Conservation (phyloP, 495 filamentous ascomycete species). For the Penicillium macrosclerotiorum region DNA sequence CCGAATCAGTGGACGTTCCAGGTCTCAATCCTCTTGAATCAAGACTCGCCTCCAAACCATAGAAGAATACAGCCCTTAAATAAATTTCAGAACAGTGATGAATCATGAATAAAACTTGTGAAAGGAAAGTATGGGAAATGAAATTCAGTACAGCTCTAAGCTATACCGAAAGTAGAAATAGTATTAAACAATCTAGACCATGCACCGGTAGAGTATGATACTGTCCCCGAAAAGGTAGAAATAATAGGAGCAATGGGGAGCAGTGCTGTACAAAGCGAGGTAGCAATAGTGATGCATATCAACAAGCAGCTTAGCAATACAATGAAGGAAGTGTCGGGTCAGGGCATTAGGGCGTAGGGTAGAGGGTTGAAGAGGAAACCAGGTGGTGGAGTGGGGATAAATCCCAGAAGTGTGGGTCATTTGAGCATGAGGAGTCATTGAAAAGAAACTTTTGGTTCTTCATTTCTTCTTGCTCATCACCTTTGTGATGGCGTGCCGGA, state of each 20-base stretch:
- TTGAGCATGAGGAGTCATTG: slow-evolving; percentile 25
- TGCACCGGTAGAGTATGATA: slow-evolving; percentile 19
- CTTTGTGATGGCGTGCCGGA: slow-evolving; percentile 93
- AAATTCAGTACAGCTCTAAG: slow-evolving; percentile 6
- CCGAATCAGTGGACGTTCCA: too few species aligned
- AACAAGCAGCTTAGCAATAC: slow-evolving; percentile 27
- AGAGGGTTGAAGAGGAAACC: slow-evolving; percentile 3
- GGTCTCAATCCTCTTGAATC: too few species aligned
- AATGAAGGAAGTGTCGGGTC: slow-evolving; percentile 7
- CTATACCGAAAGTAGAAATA: slow-evolving; percentile 17
- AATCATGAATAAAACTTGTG: neutral
- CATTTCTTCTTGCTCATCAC: slow-evolving; percentile 60
- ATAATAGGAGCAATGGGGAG: slow-evolving; percentile 1
- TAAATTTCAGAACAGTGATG: too few species aligned
- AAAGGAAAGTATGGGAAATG: slow-evolving; percentile 1
- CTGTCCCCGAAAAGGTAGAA: slow-evolving; percentile 12
- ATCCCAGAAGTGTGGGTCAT: slow-evolving; percentile 22
- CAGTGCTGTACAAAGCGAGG: slow-evolving; percentile 22
- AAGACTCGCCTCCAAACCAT: too few species aligned
- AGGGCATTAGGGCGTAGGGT: slow-evolving; percentile 27
- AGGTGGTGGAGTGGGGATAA: neutral
- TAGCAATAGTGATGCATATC: slow-evolving; percentile 28
- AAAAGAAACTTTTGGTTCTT: neutral
- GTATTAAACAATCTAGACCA: slow-evolving; percentile 33
- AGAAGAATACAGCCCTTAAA: too few species aligned